phyloP scores from a whole-genome alignment of 371 early-diverging fungal genomes.

The Mortierella sp. region DNA sequence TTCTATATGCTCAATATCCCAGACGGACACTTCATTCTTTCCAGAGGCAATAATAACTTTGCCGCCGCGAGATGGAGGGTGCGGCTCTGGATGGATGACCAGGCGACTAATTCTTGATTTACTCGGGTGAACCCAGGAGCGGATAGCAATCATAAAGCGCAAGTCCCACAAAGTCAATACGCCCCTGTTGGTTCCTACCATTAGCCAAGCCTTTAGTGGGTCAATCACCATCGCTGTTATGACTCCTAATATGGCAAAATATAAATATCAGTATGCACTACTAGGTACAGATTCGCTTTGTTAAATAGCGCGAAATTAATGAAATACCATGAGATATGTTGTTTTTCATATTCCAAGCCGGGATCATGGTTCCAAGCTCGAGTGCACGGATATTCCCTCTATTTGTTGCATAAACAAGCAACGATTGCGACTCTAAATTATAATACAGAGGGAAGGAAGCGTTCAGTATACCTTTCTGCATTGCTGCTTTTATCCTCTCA shows the following conservation, averaged over 20 bases:
- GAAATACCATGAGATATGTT: constrained; percentile 65
- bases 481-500: not conserved
- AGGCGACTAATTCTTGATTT: constrained; percentile 76
- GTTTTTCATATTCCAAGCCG: constrained; percentile 74
- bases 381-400: constrained; percentile 81
- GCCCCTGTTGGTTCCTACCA: constrained; percentile 88
- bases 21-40: constrained; percentile 85
- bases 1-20: constrained; percentile 81
- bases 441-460: not conserved
- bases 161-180: constrained; percentile 87
- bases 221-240: constrained; percentile 82
- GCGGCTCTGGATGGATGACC: constrained; percentile 64
- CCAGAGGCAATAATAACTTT: constrained; percentile 76
- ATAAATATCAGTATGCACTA: not conserved
- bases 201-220: constrained; percentile 72
- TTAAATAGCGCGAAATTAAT: not conserved
- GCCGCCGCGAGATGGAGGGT: constrained; percentile 58
- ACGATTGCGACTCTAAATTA: constrained; percentile 71
- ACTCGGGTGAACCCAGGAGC: constrained; percentile 86
- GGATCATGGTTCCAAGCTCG: constrained; percentile 80
- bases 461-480: not conserved
- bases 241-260: constrained; percentile 58
- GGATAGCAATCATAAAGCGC: constrained; percentile 83
- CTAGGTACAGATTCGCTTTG: not conserved
- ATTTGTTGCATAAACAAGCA: constrained; percentile 84